Evolutionary conservation across 2,329 filamentous ascomycete species (phyloP).

Genomic region (Raffaelea albimanens): DNA sequence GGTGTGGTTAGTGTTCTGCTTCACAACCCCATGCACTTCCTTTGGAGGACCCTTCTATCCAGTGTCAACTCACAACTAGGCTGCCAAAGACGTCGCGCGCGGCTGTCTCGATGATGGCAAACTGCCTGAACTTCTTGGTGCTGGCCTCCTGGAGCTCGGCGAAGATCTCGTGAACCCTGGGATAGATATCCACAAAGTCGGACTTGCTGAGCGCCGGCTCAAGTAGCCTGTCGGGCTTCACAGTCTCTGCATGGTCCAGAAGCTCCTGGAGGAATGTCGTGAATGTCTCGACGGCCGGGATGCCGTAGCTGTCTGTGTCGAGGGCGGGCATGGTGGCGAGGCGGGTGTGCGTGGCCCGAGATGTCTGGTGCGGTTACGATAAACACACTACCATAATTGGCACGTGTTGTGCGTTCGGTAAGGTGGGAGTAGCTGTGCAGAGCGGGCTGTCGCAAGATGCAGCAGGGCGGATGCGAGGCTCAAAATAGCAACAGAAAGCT

Average conservation of each 20-base stretch:
- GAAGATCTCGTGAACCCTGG: slow-evolving; percentile 33
- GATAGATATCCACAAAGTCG: slow-evolving; percentile 45
- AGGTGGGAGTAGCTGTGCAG: no score
- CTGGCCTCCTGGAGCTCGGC: slow-evolving; percentile 17
- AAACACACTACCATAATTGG: no score
- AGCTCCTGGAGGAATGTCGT: slow-evolving; percentile 44
- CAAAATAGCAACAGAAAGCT: neutral
- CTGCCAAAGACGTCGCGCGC: slow-evolving; percentile 72
- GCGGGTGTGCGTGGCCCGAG: no score
- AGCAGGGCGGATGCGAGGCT: neutral
- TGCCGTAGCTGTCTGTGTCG: slow-evolving; percentile 33
- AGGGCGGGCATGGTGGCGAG: slow-evolving; percentile 37
- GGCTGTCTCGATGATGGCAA: slow-evolving; percentile 72
- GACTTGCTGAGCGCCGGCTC: slow-evolving; percentile 68
- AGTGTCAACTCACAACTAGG: slow-evolving; percentile 59
- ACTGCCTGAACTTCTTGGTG: slow-evolving; percentile 43
- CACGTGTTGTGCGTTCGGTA: no score
- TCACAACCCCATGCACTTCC: no score
- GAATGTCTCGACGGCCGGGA: slow-evolving; percentile 45
- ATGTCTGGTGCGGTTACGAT: no score
- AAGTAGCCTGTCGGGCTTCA: slow-evolving; percentile 51
- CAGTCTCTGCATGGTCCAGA: slow-evolving; percentile 45
- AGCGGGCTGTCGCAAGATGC: neutral
- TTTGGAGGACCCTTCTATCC: no score
- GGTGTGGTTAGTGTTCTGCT: no score